These are phyloP conservation scores for Saturnispora kantuleensis DNA, from an alignment of 805 yeast species.

Conservation along the genomic window DNA sequence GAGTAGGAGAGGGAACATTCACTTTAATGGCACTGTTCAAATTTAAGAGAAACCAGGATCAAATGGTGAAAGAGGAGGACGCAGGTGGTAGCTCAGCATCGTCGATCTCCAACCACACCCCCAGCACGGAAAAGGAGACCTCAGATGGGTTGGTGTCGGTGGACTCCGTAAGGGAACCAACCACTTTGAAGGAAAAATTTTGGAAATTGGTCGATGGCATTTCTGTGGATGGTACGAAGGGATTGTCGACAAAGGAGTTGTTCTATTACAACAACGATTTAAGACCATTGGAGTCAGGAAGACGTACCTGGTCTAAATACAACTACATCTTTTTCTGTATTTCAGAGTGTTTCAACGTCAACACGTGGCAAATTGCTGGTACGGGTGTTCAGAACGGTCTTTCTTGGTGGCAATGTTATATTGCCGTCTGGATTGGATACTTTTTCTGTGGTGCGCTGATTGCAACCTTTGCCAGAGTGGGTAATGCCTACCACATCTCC, in stretches of 20 bases:
- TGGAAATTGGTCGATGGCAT: not conserved
- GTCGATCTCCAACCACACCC: not conserved
- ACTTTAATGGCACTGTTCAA: not conserved
- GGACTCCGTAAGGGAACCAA: not conserved
- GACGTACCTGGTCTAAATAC: conserved; percentile 25
- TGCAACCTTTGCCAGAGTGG: conserved; percentile 38
- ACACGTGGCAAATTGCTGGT: conserved; percentile 27
- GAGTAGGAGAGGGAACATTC: conserved; percentile 1
- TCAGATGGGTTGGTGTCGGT: not conserved
- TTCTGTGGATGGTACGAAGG: conserved; percentile 21
- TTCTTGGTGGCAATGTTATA: conserved; percentile 15
- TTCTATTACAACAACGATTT: conserved; percentile 39
- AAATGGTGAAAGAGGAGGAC: not conserved
- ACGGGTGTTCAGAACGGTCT: conserved; percentile 22
- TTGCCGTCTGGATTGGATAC: conserved; percentile 15
- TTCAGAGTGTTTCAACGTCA: conserved; percentile 24
- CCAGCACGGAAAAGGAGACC: not conserved
- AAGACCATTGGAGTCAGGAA: conserved; percentile 23
- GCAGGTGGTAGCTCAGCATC: not conserved
- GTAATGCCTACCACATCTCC: conserved; percentile 41
- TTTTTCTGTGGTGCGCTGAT: conserved; percentile 30
- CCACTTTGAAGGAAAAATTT: not conserved
- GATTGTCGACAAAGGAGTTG: conserved; percentile 44
- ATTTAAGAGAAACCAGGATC: not conserved
- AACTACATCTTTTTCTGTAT: conserved; percentile 14